Conservation (phyloP, 805 yeast genomes). For the Pichia pseudocactophila region DNA sequence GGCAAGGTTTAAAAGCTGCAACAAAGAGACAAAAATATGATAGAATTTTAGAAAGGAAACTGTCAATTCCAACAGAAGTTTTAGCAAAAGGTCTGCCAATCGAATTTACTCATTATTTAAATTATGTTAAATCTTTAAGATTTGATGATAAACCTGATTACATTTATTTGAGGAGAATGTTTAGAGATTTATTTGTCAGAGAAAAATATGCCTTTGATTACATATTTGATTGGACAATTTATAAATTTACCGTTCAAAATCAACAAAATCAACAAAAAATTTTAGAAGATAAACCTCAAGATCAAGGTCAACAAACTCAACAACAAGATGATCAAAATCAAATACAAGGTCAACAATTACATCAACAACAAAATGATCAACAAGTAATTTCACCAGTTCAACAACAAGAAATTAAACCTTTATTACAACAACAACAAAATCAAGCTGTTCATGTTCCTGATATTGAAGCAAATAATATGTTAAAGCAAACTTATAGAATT, state of each 20-base stretch:
- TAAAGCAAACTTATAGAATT: constrained; percentile 10
- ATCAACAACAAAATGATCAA: constrained; percentile 4
- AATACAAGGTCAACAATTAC: background rate
- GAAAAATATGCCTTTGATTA: constrained; percentile 90
- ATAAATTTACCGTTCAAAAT: constrained; percentile 60
- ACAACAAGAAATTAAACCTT: constrained; percentile 18
- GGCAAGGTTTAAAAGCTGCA: constrained; percentile 98
- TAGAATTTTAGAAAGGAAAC: constrained; percentile 89
- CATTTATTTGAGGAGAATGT: constrained; percentile 73
- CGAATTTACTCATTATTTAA: constrained; percentile 81
- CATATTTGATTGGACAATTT: constrained; percentile 94
- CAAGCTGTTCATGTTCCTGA: constrained; percentile 28
- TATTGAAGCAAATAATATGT: constrained; percentile 14
- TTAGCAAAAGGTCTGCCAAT: constrained; percentile 87
- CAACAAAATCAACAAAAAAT: constrained; percentile 26
- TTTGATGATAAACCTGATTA: constrained; percentile 97
- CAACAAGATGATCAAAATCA: constrained; percentile 1
- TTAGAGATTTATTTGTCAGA: constrained; percentile 80
- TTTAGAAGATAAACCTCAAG: constrained; percentile 13
- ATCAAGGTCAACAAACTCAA: constrained; percentile 1
- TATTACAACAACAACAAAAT: constrained; percentile 25
- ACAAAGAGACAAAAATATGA: constrained; percentile 96
- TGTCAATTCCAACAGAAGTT: constrained; percentile 78
- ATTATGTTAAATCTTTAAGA: constrained; percentile 80
- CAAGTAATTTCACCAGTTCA: background rate